A percentile compares a stretch with the other conserved stretches of the same genome.
These are phyloP conservation scores for Claviceps capensis DNA, from an alignment of 2,329 filamentous ascomycete species.

Conservation along the genomic window DNA sequence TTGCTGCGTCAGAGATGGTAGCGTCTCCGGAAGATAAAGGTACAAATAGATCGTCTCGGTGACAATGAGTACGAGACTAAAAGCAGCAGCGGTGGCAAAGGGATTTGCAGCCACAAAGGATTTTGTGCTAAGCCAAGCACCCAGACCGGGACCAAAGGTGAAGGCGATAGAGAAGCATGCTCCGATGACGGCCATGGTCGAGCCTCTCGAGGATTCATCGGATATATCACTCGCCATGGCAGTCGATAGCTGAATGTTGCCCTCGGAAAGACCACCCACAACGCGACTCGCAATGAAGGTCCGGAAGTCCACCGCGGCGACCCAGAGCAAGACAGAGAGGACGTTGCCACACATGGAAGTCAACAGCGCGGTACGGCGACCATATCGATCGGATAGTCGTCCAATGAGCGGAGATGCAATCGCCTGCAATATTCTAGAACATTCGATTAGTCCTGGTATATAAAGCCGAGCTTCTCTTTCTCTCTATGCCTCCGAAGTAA, in stretches of 20 bases:
- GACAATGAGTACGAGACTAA: constrained; percentile 74
- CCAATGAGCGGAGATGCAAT: constrained; percentile 88
- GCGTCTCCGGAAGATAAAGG: constrained; percentile 71
- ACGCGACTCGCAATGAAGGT: constrained; percentile 90
- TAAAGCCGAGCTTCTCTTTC: neutral
- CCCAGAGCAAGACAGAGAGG: constrained; percentile 85
- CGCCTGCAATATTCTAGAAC: constrained; percentile 65
- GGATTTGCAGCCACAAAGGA: constrained; percentile 74
- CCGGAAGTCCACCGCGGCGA: constrained; percentile 82
- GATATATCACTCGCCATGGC: constrained; percentile 95
- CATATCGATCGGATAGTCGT: constrained; percentile 73
- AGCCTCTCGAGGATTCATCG: constrained; percentile 67
- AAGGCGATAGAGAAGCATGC: constrained; percentile 96
- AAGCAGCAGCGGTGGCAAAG: constrained; percentile 82
- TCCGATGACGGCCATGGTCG: constrained; percentile 92
- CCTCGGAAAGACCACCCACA: constrained; percentile 87
- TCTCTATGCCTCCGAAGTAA: no score
- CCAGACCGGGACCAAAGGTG: constrained; percentile 86
- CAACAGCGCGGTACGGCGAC: constrained; percentile 73
- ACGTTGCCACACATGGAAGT: constrained; percentile 92
- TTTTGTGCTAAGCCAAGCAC: constrained; percentile 71
- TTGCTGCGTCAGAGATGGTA: constrained; percentile 41
- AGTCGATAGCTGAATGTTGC: constrained; percentile 90
- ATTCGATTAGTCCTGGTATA: neutral
- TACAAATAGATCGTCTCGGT: constrained; percentile 84